Evolutionary conservation across 1,284 basidiomycete genomes (phyloP).

Genomic region (Ustilago tritici): DNA sequence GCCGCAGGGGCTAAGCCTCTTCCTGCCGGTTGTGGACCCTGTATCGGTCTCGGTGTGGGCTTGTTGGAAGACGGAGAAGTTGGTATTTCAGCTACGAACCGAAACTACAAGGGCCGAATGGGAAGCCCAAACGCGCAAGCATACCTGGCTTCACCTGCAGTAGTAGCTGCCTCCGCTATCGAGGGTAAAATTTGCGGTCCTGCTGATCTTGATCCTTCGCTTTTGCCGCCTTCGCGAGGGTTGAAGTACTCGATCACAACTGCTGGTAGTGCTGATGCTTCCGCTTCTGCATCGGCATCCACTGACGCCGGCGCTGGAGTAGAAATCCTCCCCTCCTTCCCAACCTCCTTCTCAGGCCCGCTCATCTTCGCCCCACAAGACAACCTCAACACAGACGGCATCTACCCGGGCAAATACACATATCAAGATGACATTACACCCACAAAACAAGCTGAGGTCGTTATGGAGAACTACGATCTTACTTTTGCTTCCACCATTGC

Average conservation of each 20-base stretch:
- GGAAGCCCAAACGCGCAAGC: slow-evolving; percentile 93
- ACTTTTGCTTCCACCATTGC: slow-evolving; percentile 82
- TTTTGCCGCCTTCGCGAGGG: slow-evolving; percentile 73
- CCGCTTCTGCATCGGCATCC: slow-evolving; percentile 35
- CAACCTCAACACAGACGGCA: slow-evolving; percentile 97
- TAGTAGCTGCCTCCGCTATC: slow-evolving; percentile 93
- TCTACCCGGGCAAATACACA: slow-evolving; percentile 99
- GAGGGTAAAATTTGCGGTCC: slow-evolving; percentile 92
- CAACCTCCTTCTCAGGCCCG: slow-evolving; percentile 82
- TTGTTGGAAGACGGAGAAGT: slow-evolving; percentile 92
- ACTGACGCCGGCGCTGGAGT: slow-evolving; percentile 46
- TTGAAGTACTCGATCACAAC: slow-evolving; percentile 71
- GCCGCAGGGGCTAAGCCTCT: slow-evolving; percentile 89
- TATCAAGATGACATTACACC: slow-evolving; percentile 99
- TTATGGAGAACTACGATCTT: slow-evolving; percentile 96
- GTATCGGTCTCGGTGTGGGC: slow-evolving; percentile 94
- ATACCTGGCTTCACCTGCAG: slow-evolving; percentile 94
- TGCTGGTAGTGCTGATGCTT: slow-evolving; percentile 57
- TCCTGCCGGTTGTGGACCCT: slow-evolving; percentile 96
- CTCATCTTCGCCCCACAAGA: slow-evolving; percentile 94
- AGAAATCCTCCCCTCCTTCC: slow-evolving; percentile 73
- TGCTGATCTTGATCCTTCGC: slow-evolving; percentile 74
- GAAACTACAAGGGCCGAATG: slow-evolving; percentile 99
- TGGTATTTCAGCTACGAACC: slow-evolving; percentile 96
- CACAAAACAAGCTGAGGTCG: slow-evolving; percentile 92